Evolutionary conservation across 148 eudicot genomes (phyloP), one percentile per base, ranked within the genome.

Genomic region (Heliamphora exappendiculata): DNA sequence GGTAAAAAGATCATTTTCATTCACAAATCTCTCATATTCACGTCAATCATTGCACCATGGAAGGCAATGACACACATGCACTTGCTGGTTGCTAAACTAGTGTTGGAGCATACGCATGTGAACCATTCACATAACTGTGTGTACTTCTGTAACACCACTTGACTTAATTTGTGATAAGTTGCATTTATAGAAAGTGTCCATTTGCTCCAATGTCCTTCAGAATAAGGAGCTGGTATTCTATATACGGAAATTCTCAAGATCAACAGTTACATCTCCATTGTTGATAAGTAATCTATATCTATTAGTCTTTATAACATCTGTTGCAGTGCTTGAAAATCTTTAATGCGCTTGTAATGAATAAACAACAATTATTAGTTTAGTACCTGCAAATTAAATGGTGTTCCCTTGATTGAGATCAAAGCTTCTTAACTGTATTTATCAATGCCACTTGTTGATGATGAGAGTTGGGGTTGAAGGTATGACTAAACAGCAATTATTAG

Each of bases 1-100:
- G 86, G 86, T 85, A n/a, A 78, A 70, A 24, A 3, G 33, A 39
- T 22, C 63, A 0, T 20, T 72, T 37, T 20, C 24, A 16, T 49
- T 37, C 73, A 26, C 29, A 70, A 70, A n/a, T 42, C 29, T 67
- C 3, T 68, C 39, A 42, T 69, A 37, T 37, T 34, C 14, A 24
- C 53, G 26, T 69, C 20, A 24, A 26, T 69, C 5, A 24, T 69
- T 17, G 26, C n/a, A 10, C 7, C 50, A 42, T 6, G 16, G 26
- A 45, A 24, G 24, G 17, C 1, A 3, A 10, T 8, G 2, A 12
- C 8, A 57, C 62, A 57, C 62, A 22, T 22, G 14, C 55, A 51
- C 3, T 4, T 0, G n/a, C n/a, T n/a, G n/a, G n/a, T n/a, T n/a
- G n/a, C n/a, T n/a, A 58, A 22, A 58, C 33, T 24, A 5, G 57